Percentiles rank a stretch among this genome's conserved stretches.
These are phyloP conservation scores for Sedum album DNA, from an alignment of 164 flowering plant species.

Conservation along the genomic window DNA sequence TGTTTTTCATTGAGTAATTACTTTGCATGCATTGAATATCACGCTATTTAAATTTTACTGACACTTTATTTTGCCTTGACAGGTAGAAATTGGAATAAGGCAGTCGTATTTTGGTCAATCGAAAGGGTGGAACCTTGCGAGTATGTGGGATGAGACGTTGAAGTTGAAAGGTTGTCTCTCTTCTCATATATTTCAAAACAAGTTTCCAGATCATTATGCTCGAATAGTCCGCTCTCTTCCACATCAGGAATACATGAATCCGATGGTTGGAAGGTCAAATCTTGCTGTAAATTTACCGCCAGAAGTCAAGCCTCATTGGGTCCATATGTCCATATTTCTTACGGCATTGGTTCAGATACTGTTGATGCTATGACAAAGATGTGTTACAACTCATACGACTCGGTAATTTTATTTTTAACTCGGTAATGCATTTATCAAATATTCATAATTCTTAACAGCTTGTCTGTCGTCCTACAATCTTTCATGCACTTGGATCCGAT, in stretches of 20 bases:
- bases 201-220: constrained; percentile 11
- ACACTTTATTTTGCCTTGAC: not conserved
- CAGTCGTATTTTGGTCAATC: not conserved
- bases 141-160: constrained; percentile 8
- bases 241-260: constrained; percentile 8
- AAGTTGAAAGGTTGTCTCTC: constrained; percentile 8
- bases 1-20: no score
- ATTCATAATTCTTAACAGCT: not conserved
- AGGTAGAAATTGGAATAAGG: constrained; percentile 10
- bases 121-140: constrained; percentile 1
- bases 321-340: constrained; percentile 6
- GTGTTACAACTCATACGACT: constrained; percentile 8
- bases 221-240: not conserved
- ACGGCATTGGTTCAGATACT: constrained; percentile 3
- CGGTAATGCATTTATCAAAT: not conserved
- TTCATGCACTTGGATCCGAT: not conserved
- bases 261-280: not conserved
- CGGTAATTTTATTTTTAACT: not conserved
- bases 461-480: no score
- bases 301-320: constrained; percentile 6
- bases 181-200: not conserved
- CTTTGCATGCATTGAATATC: no score
- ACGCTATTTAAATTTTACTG: no score
- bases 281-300: not conserved
- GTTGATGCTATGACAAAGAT: not conserved